Percentiles rank a stretch among this genome's conserved stretches.
phyloP scores from a whole-genome alignment of 257 asterid genomes.

The Solanum medicagineum region DNA sequence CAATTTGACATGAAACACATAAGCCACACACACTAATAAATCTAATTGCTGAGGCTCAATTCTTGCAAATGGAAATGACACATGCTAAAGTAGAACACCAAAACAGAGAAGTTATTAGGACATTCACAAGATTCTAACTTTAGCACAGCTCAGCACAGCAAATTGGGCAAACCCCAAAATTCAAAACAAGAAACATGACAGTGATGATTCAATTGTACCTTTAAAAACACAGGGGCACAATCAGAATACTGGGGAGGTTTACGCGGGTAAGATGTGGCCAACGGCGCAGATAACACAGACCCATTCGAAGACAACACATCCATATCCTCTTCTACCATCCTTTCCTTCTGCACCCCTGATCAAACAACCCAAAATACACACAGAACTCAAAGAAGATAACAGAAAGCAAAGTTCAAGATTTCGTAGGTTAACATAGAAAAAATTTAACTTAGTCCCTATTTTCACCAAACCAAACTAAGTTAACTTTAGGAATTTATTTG shows the following conservation, averaged over 20 bases:
- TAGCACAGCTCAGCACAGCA: not conserved
- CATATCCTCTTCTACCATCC: slow-evolving; percentile 95
- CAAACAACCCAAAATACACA: slow-evolving; percentile 12
- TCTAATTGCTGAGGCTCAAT: not conserved
- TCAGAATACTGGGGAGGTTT: slow-evolving; percentile 94
- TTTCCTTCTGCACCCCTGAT: slow-evolving; percentile 92
- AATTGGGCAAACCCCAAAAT: not conserved
- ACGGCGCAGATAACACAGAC: slow-evolving; percentile 50
- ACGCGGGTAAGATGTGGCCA: slow-evolving; percentile 71
- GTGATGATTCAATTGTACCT: slow-evolving; percentile 32
- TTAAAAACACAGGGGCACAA: slow-evolving; percentile 84
- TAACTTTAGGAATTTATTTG: not conserved
- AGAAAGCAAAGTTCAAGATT: not conserved
- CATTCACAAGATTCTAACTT: no score
- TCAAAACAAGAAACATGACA: not conserved
- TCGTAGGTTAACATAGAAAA: not conserved
- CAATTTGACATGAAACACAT: not conserved
- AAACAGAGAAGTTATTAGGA: not conserved
- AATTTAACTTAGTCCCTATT: not conserved
- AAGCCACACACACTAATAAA: not conserved
- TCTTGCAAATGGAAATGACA: not conserved
- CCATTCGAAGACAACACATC: slow-evolving; percentile 68
- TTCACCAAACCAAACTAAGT: not conserved
- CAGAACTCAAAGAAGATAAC: not conserved
- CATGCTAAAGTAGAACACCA: not conserved